phyloP scores from a whole-genome alignment of 306 rosid species.

The Begonia fuchsioides region DNA sequence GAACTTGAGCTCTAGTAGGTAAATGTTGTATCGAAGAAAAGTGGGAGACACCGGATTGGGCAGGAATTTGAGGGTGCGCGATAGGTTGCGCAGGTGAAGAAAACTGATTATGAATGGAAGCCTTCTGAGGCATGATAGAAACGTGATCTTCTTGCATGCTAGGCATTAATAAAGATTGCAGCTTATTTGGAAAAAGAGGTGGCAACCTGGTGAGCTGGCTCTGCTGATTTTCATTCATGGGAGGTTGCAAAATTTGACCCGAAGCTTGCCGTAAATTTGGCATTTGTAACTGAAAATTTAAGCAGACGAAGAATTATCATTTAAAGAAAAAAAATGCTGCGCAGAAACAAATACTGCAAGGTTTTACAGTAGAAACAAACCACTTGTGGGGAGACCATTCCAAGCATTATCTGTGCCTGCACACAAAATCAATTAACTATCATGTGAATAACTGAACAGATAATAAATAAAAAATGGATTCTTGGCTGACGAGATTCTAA shows the following conservation, averaged over 20 bases:
- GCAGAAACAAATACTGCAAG: constrained; percentile 6
- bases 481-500: neutral
- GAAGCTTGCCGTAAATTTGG: constrained; percentile 61
- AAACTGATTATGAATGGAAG: constrained; percentile 47
- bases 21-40: constrained; percentile 32
- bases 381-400: constrained; percentile 87
- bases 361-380: constrained; percentile 28
- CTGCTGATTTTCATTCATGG: constrained; percentile 31
- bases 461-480: no score
- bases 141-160: constrained; percentile 44
- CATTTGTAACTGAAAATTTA: constrained; percentile 61
- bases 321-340: neutral
- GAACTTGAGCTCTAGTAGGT: constrained; percentile 45
- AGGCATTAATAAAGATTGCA: constrained; percentile 46
- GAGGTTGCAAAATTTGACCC: constrained; percentile 41
- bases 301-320: constrained; percentile 5
- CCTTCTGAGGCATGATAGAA: constrained; percentile 38
- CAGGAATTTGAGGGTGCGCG: constrained; percentile 38
- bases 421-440: constrained; percentile 9
- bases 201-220: constrained; percentile 43
- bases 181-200: constrained; percentile 34
- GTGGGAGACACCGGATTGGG: constrained; percentile 35
- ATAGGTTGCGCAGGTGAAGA: constrained; percentile 37
- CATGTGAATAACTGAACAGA: no score
- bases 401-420: constrained; percentile 98